Percentiles rank a stretch among this genome's conserved stretches.
Evolutionary conservation across 2,329 filamentous ascomycete genomes (phyloP).

Genomic region (Ceratocystis ficicola): DNA sequence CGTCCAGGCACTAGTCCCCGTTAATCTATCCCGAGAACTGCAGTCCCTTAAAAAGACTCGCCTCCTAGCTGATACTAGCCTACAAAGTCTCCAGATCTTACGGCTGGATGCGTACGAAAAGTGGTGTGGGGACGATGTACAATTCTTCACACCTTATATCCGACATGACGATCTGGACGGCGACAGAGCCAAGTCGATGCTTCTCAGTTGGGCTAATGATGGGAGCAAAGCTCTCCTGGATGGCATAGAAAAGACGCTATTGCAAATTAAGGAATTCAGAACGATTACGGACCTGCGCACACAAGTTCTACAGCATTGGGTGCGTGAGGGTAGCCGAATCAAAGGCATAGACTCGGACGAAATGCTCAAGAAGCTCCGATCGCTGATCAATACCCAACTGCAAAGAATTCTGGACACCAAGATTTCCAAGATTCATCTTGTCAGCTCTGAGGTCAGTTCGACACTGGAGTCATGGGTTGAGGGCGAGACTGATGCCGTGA

Average conservation of each 20-base stretch:
- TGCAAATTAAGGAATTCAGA: constrained; percentile 51
- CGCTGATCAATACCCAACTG: constrained; percentile 56
- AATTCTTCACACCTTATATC: constrained; percentile 76
- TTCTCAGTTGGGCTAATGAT: constrained; percentile 51
- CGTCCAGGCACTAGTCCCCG: constrained; percentile 63
- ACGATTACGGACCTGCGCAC: constrained; percentile 58
- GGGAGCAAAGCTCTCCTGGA: constrained; percentile 47
- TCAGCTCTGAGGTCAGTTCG: constrained; percentile 52
- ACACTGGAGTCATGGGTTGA: constrained; percentile 50
- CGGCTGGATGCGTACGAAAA: constrained; percentile 64
- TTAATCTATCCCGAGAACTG: constrained; percentile 57
- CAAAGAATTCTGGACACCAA: constrained; percentile 50
- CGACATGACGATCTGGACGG: constrained; percentile 64
- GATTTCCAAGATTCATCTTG: constrained; percentile 49
- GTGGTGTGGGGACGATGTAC: constrained; percentile 75
- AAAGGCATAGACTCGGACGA: constrained; percentile 55
- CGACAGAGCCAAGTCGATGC: constrained; percentile 45
- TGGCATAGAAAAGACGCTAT: constrained; percentile 50
- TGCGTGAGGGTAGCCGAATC: constrained; percentile 52
- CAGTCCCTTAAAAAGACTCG: constrained; percentile 54
- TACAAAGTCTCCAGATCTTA: constrained; percentile 56
- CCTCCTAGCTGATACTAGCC: constrained; percentile 57
- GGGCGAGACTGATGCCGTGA: constrained; percentile 38
- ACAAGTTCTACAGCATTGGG: constrained; percentile 61
- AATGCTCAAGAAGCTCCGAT: constrained; percentile 56